Evolutionary conservation across 768 basidiomycete genomes (phyloP).

Genomic region (Agrocybe chaxingu): DNA sequence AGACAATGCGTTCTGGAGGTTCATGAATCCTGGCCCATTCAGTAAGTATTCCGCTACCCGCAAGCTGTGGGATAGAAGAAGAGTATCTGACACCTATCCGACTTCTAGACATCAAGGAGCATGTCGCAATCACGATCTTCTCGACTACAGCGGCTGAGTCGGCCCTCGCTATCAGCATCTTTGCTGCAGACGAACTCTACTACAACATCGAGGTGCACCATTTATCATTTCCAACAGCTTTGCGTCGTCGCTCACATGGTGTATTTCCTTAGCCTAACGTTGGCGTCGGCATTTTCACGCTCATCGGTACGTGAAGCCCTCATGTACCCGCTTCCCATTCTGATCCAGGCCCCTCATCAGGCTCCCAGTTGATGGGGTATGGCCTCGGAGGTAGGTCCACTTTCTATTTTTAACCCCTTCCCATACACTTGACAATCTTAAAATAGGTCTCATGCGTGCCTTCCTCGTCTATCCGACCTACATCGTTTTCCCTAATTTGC

Average conservation of each 20-base stretch:
- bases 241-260: neutral
- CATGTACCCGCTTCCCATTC: neutral
- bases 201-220: conserved; percentile 36
- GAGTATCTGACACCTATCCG: too few species aligned
- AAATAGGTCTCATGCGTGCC: conserved; percentile 37
- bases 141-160: conserved; percentile 56
- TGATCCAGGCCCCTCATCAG: conserved; percentile 7
- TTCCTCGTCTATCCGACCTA: conserved; percentile 54
- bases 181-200: conserved; percentile 50
- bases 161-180: conserved; percentile 56
- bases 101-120: conserved; percentile 46
- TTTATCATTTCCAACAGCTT: neutral
- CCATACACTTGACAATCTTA: neutral
- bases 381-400: conserved; percentile 30
- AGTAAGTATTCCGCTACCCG: conserved; percentile 30
- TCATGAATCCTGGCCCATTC: conserved; percentile 62
- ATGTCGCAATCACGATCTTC: conserved; percentile 62
- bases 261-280: conserved; percentile 29
- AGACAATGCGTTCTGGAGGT: conserved; percentile 45
- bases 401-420: conserved; percentile 6
- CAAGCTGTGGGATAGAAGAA: too few species aligned
- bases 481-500: conserved; percentile 39
- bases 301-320: conserved; percentile 23
- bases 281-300: conserved; percentile 40
- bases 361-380: conserved; percentile 39